Evolutionary conservation across 176 grass and related monocot genomes (phyloP).

Genomic region (Pharus latifolius): DNA sequence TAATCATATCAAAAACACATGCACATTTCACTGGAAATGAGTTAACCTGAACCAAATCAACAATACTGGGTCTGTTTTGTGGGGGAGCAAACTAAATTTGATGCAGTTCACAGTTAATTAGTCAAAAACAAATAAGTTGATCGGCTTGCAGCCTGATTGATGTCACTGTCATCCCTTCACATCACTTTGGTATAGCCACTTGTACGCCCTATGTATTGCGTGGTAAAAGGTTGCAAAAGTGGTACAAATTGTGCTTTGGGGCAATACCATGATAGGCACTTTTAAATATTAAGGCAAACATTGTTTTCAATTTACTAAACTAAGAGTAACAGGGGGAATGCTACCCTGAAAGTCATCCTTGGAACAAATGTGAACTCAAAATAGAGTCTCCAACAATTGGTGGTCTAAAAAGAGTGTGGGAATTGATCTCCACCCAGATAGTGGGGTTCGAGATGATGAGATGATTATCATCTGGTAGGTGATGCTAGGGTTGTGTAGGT

Average conservation of each 20-base stretch:
- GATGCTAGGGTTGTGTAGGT: background rate
- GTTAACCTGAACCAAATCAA: background rate
- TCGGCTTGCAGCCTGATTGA: background rate
- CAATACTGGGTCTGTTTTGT: background rate
- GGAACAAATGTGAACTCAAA: background rate
- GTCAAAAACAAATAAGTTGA: background rate
- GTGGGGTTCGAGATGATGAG: background rate
- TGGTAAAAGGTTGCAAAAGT: background rate
- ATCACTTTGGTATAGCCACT: background rate
- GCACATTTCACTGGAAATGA: conserved; percentile 11
- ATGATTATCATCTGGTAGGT: background rate
- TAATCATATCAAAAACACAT: conserved; percentile 23
- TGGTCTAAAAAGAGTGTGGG: background rate
- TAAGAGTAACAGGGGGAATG: background rate
- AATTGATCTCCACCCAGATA: background rate
- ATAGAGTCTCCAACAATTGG: background rate
- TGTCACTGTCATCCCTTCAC: conserved; percentile 4
- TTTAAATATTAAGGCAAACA: background rate
- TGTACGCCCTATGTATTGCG: background rate
- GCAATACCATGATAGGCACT: background rate
- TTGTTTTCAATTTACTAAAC: background rate
- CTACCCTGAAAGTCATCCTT: background rate
- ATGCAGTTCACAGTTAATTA: background rate
- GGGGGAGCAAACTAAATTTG: background rate
- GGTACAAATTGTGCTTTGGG: conserved; percentile 1